A percentile compares a stretch with the other conserved stretches of the same genome.
These are phyloP conservation scores for Boeremia exigua DNA, from an alignment of 2,329 filamentous ascomycete species.

Conservation along the genomic window DNA sequence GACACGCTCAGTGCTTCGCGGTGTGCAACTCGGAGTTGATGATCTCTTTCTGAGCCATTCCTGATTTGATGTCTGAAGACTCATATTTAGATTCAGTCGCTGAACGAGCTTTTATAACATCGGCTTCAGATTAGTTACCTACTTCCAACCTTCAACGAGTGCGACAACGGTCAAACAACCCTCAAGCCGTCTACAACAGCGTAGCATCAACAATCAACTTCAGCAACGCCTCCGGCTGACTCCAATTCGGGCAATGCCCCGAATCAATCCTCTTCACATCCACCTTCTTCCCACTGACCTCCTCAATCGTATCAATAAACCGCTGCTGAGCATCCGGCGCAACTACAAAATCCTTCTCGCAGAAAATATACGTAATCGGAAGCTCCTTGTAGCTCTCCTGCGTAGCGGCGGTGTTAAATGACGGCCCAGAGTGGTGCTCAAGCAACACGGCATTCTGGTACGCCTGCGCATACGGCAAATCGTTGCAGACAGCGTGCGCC, in stretches of 20 bases:
- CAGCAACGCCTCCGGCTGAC: slow-evolving; percentile 31
- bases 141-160: too few relatives aligned
- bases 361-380: slow-evolving; percentile 49
- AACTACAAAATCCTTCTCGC: slow-evolving; percentile 45
- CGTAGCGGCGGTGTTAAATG: slow-evolving; percentile 42
- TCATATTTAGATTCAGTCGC: too few relatives aligned
- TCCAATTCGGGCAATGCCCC: slow-evolving; percentile 44
- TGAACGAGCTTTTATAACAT: too few relatives aligned
- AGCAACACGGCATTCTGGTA: slow-evolving; percentile 22
- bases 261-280: slow-evolving; percentile 42
- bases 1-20: too few relatives aligned
- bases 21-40: too few relatives aligned
- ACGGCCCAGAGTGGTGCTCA: slow-evolving; percentile 41
- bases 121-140: too few relatives aligned
- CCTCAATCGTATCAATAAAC: slow-evolving; percentile 44
- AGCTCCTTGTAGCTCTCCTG: slow-evolving; percentile 50
- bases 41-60: too few relatives aligned
- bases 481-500: slow-evolving; percentile 18
- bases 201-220: slow-evolving; percentile 23
- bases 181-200: neutral
- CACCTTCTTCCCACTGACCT: slow-evolving; percentile 32
- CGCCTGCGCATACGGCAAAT: slow-evolving; percentile 27
- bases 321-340: slow-evolving; percentile 35
- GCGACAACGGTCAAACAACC: too few relatives aligned
- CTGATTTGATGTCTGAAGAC: too few relatives aligned